Evolutionary conservation across 257 asterid species (phyloP).

Genomic region (Solanum piurae): DNA sequence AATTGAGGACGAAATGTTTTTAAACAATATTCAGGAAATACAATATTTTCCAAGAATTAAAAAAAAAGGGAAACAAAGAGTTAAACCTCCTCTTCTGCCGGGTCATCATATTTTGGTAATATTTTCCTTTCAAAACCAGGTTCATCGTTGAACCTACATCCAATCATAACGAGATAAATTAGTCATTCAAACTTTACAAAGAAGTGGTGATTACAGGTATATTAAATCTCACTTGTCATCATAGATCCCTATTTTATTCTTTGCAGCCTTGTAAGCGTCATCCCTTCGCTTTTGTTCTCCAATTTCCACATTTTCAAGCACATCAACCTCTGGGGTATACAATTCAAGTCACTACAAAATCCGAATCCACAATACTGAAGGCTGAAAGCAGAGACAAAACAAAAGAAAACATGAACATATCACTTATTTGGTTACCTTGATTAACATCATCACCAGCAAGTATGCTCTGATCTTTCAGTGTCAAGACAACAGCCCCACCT

Average conservation of each 20-base stretch:
- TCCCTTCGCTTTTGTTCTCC: slow-evolving; percentile 93
- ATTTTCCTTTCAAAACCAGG: slow-evolving; percentile 28
- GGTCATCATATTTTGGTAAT: slow-evolving; percentile 96
- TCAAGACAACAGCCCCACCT: slow-evolving; percentile 59
- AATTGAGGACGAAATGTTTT: not conserved
- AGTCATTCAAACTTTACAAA: not conserved
- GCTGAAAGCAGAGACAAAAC: slow-evolving; percentile 18
- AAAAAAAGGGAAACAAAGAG: not conserved
- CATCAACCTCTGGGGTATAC: slow-evolving; percentile 93
- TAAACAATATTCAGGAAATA: not conserved
- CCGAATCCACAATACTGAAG: slow-evolving; percentile 68
- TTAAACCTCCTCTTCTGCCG: slow-evolving; percentile 69
- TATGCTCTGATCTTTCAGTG: slow-evolving; percentile 94
- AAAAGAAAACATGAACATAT: slow-evolving; percentile 3
- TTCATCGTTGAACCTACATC: slow-evolving; percentile 63
- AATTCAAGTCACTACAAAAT: slow-evolving; percentile 81
- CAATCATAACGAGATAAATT: slow-evolving; percentile 2
- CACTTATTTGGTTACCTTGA: slow-evolving; percentile 41
- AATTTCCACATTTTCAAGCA: slow-evolving; percentile 95
- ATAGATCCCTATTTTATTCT: slow-evolving; percentile 73
- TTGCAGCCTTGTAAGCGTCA: slow-evolving; percentile 82
- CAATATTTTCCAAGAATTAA: not conserved
- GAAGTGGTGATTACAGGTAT: not conserved
- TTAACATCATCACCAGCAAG: slow-evolving; percentile 78
- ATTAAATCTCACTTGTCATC: slow-evolving; percentile 61